Evolutionary conservation across 2,329 filamentous ascomycete species (phyloP).

Genomic region (Trichoderma lentiforme): DNA sequence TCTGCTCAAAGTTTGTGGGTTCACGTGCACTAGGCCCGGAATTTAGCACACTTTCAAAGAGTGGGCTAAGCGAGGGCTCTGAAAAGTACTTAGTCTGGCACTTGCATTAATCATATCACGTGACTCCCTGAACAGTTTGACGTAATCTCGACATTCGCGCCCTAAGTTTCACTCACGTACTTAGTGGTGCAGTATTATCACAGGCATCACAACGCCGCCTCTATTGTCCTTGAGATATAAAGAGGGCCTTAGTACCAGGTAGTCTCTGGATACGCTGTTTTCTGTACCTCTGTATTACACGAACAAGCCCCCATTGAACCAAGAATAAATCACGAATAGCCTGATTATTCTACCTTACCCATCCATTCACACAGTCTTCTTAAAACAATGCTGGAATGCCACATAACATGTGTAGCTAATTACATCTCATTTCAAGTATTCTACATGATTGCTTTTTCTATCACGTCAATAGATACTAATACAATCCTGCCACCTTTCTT

Average conservation of each 20-base stretch:
- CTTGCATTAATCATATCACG: conserved; percentile 16
- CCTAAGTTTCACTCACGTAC: background rate
- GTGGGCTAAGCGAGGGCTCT: conserved; percentile 42
- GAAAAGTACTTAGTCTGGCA: conserved; percentile 28
- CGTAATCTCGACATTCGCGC: background rate
- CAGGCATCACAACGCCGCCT: background rate
- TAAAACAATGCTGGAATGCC: background rate
- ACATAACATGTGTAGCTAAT: background rate
- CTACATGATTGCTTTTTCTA: background rate
- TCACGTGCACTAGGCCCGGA: conserved; percentile 36
- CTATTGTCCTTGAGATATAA: background rate
- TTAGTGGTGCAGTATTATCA: background rate
- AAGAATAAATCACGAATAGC: background rate
- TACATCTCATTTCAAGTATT: background rate
- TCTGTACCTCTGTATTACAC: background rate
- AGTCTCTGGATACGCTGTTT: background rate
- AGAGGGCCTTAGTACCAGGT: background rate
- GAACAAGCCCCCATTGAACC: background rate
- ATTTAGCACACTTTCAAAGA: conserved; percentile 15
- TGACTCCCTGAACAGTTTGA: conserved; percentile 8
- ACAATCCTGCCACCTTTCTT: background rate
- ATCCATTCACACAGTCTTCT: background rate
- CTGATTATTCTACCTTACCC: background rate
- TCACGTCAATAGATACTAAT: background rate
- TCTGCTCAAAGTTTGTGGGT: conserved; percentile 41